phyloP scores from a whole-genome alignment of 805 yeast species.

The Wickerhamomyces ciferrii region DNA sequence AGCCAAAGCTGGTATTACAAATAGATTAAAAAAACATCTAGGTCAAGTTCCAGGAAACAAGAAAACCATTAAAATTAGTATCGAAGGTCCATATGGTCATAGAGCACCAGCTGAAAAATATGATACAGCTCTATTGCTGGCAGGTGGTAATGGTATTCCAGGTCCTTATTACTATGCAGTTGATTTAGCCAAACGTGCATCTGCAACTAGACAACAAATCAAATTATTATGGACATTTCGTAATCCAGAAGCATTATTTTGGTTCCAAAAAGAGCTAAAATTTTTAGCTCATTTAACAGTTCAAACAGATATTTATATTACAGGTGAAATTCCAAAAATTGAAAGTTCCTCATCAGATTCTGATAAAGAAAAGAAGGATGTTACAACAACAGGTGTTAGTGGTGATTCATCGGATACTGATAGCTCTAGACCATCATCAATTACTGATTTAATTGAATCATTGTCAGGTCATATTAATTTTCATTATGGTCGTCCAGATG shows the following conservation, averaged over 20 bases:
- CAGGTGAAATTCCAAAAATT: conserved; percentile 23
- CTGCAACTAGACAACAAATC: conserved; percentile 24
- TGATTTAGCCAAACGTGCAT: conserved; percentile 19
- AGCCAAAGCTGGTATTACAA: conserved; percentile 49
- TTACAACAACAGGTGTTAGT: background rate
- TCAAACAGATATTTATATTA: conserved; percentile 31
- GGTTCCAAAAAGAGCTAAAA: conserved; percentile 42
- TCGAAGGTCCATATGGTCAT: conserved; percentile 67
- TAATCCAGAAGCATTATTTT: conserved; percentile 40
- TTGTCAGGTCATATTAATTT: conserved; percentile 21
- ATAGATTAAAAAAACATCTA: conserved; percentile 21
- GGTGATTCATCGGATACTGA: background rate
- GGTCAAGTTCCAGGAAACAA: conserved; percentile 20
- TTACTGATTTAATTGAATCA: background rate
- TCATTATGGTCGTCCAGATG: conserved; percentile 41
- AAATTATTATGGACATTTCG: conserved; percentile 63
- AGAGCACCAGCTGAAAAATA: conserved; percentile 28
- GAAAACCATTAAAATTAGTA: conserved; percentile 27
- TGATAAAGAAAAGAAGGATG: conserved; percentile 4
- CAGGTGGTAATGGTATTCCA: conserved; percentile 51
- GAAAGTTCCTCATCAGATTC: too few species aligned
- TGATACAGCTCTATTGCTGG: conserved; percentile 35
- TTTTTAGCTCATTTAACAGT: conserved; percentile 20
- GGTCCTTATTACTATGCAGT: conserved; percentile 39
- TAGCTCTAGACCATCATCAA: background rate